Base-by-base conservation (phyloP, 192 early-diverging fungal species). In the Radiomyces spectabilis region DNA sequence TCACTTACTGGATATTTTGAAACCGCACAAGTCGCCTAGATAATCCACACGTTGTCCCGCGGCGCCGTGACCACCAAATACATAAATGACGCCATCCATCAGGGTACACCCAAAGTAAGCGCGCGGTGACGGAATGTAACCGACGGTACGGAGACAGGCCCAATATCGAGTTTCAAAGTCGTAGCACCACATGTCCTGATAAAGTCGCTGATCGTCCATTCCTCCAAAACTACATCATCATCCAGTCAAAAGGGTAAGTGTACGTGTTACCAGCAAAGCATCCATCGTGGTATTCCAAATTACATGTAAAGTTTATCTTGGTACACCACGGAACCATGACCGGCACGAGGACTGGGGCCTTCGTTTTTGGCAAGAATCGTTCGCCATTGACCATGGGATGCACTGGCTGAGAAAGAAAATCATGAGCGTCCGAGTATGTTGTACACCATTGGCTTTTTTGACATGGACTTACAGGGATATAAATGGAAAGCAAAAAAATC, bases 181-280 rank as follows among this genome's bases (percentile, higher is more conserved):
- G 48, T 69, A 77, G 31, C 65, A 68, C 80, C 80, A 82, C 25
- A 76, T 69, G 51, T 82, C 80, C 55, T 82, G 79, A 43, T 72
- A 77, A 31, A 66, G 71, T 51, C 52, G 59, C 22, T 71, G 57
- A 30, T 65, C 66, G 49, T 79, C 72, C 2, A 54, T 68, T 24
- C 80, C 80, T 43, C 77, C 77, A 54, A 82, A 82, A 44, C 78
- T 81, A 42, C 31, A 48, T 29, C 5, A 25, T 27, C 24, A 44
- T 22, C n/a, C n/a, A n/a, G n/a, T 12, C 9, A 44, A 44, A 44
- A 44, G 42, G 18, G 24, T 5, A 44, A 44, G n/a, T 9, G n/a
- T 9, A 26, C 5, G 42, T 9, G 18, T 10, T 10, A 22, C 8
- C 8, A 18, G 19, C 19, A 18, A 44, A 18, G 19, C 8, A 8